Conservation (phyloP, 768 basidiomycete species). For the Rhizopogon vinicolor region DNA sequence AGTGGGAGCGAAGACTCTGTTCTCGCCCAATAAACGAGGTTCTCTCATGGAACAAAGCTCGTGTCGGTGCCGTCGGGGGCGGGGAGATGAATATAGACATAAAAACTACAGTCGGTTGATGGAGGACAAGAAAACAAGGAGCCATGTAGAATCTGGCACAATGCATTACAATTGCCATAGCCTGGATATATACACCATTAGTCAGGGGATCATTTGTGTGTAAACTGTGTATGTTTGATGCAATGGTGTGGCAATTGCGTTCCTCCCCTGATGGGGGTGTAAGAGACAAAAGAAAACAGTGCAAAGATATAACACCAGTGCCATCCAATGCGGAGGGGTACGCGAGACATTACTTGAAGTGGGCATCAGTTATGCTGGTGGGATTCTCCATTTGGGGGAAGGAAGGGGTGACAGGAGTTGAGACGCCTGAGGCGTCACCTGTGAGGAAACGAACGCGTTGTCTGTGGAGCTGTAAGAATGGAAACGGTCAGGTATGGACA, state of each 20-base stretch:
- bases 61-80: neutral
- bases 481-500: neutral
- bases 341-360: constrained; percentile 30
- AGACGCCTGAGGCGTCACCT: constrained; percentile 56
- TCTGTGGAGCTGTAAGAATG: constrained; percentile 59
- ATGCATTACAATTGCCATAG: constrained; percentile 16
- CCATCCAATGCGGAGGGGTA: neutral
- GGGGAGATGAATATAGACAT: neutral
- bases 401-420: constrained; percentile 59
- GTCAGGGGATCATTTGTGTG: constrained; percentile 4
- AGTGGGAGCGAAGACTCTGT: constrained; percentile 7
- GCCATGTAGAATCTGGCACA: neutral
- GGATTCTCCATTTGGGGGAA: constrained; percentile 50
- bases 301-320: neutral
- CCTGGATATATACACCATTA: constrained; percentile 30
- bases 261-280: neutral
- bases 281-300: neutral
- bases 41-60: neutral
- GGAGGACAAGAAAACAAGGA: neutral
- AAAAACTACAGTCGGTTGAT: too few species aligned
- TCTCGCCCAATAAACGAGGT: neutral
- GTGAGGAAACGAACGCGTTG: constrained; percentile 78
- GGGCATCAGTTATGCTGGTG: constrained; percentile 42
- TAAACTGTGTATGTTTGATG: neutral
- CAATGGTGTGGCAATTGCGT: neutral